Evolutionary conservation across 345 rosid species (phyloP), one percentile per base, ranked within the genome.

Genomic region (Lenwebbia sp.): DNA sequence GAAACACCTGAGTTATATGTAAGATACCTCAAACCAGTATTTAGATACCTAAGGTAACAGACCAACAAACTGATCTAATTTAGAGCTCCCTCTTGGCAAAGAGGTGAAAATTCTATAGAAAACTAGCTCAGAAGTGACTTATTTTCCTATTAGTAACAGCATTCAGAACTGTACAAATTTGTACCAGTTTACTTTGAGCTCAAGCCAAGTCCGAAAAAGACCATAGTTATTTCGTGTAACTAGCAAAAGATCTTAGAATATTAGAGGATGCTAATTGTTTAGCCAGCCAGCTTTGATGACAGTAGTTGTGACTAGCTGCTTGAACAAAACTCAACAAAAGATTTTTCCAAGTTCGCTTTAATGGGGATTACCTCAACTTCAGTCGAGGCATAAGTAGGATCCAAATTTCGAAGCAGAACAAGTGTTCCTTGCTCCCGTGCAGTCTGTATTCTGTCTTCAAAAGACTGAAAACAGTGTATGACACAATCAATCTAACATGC

Each of bases 371-470:
- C 99, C 97, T 95, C 93, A 54, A 96, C 96, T 86, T 94, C 97
- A 4, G 83, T 84, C 78, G 96, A 91, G 75, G 94, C 92, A 88
- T 84, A 96, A 62, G 92, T 85, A 82, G 96, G 96, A 90, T 91
- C 96, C 93, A 97, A 88, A 90, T 96, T 96, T 84, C 84, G 95
- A 85, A 96, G 95, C 78, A 96, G 86, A 86, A 97, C 94, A 86
- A 96, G 92, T 50, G 62, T 94, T 83, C 91, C 96, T 82, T 87
- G 83, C 86, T 88, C 91, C 82, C 90, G 89, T 14, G 96, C 98
- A 58, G 70, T 86, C 57, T 83, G 88, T 90, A 96, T 88, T 82
- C 91, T 92, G 84, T 94, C 95, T 88, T 94, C 94, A 97, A 96
- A 97, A 85, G 95, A 91, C 99, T 96, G 90, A 50, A 50, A 28